A percentile compares a stretch with the other conserved stretches of the same genome.
These are phyloP conservation scores for Huntiella moniliformis DNA, from an alignment of 2,329 filamentous ascomycete species.

Conservation along the genomic window DNA sequence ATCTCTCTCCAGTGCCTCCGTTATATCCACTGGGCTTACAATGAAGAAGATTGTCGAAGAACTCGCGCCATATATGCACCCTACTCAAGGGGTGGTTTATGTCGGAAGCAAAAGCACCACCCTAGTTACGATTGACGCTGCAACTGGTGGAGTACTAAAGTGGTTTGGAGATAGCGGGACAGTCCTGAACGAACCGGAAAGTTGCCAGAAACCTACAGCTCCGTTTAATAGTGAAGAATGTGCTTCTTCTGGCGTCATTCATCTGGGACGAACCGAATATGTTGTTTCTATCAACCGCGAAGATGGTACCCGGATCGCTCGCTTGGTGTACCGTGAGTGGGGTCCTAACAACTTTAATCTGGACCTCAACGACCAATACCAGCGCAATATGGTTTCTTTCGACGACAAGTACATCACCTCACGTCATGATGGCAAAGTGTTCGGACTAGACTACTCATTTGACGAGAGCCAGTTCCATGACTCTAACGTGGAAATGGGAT, in stretches of 20 bases:
- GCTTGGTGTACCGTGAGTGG: slow-evolving; percentile 88
- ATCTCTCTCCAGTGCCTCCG: slow-evolving; percentile 18
- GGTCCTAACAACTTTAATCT: slow-evolving; percentile 76
- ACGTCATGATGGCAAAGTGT: slow-evolving; percentile 65
- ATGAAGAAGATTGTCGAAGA: slow-evolving; percentile 82
- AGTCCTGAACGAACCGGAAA: slow-evolving; percentile 50
- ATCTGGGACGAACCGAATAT: slow-evolving; percentile 75
- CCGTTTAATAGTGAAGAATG: slow-evolving; percentile 58
- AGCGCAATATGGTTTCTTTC: slow-evolving; percentile 37
- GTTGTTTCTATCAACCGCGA: slow-evolving; percentile 66
- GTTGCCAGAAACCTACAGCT: slow-evolving; percentile 52
- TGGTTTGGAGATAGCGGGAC: slow-evolving; percentile 62
- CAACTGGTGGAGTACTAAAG: slow-evolving; percentile 63
- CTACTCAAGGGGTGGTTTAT: slow-evolving; percentile 65
- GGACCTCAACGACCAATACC: slow-evolving; percentile 70
- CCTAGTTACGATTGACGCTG: slow-evolving; percentile 74
- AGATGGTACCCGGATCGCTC: slow-evolving; percentile 61
- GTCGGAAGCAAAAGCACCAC: slow-evolving; percentile 82
- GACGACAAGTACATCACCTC: slow-evolving; percentile 82
- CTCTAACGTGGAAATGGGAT: slow-evolving; percentile 19
- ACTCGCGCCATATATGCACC: slow-evolving; percentile 54
- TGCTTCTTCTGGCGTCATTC: slow-evolving; percentile 60
- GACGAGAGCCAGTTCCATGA: slow-evolving; percentile 23
- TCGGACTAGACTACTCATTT: slow-evolving; percentile 49
- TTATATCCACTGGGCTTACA: slow-evolving; percentile 50